phyloP scores from a whole-genome alignment of 2,329 filamentous ascomycete species.

The Talaromyces sp. region DNA sequence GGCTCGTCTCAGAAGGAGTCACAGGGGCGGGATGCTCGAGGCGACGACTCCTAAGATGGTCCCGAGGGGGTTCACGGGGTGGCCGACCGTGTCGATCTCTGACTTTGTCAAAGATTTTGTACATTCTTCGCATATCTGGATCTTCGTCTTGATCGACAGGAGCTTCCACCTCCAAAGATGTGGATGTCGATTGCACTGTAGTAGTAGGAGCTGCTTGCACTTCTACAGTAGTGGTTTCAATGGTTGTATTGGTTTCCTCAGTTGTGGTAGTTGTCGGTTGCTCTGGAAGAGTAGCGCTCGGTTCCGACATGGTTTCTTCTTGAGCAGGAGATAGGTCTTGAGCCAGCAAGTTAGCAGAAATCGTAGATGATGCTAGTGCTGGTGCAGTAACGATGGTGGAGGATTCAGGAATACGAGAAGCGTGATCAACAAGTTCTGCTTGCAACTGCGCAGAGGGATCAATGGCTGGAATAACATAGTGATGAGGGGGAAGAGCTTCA shows the following conservation, averaged over 20 bases:
- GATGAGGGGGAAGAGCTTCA: not conserved
- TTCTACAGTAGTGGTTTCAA: not conserved
- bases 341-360: slow-evolving; percentile 9
- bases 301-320: not conserved
- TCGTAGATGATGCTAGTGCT: not conserved
- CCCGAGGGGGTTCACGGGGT: not conserved
- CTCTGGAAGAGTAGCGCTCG: not conserved
- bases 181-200: not conserved
- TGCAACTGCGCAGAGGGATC: slow-evolving; percentile 17
- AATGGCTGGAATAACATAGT: not conserved
- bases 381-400: not conserved
- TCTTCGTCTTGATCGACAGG: not conserved
- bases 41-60: not conserved
- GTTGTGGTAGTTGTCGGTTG: not conserved
- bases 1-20: not conserved
- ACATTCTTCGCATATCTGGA: not conserved
- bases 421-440: slow-evolving; percentile 14
- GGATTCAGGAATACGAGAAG: not conserved
- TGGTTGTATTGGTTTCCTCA: too few relatives aligned
- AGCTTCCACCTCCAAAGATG: not conserved
- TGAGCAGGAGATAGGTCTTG: not conserved
- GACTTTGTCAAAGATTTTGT: not conserved
- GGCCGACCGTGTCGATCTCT: not conserved
- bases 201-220: not conserved
- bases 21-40: not conserved